Base-by-base conservation (phyloP, 2,329 filamentous ascomycete species). In the Emydomyces testavorans region DNA sequence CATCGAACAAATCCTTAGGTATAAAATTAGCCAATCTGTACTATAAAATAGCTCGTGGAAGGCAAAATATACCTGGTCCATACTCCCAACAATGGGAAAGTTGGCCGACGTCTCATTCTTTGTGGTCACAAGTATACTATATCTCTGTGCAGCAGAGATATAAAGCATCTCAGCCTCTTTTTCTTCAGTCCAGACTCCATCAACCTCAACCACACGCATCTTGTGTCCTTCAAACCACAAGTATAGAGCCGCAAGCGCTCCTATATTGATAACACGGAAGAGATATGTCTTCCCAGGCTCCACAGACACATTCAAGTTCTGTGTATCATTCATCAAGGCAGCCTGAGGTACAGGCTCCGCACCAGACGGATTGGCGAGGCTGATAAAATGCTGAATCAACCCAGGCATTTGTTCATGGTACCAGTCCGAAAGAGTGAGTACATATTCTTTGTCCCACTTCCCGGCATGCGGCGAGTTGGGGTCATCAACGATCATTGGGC, bases 231-330 rank as follows among this genome's bases (percentile, higher is more conserved):
- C 47, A 11, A 50, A 47, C 50, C 50, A 52, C 8, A 52, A 23
- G 44, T 52, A 50, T 13, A 47, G 50, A 5, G 47, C 46, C 1
- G 50, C 37, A 35, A 52, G 86, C 11, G 81, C 82, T 18, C 79
- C 82, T 11, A 85, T 78, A 58, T 86, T 86, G 56, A 85, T 71
- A 54, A 86, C 68, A 26, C 80, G 78, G 57, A 89, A 72, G 10
- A 85, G 68, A 51, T 88, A 87, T 0, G 79, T 87, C 56, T 76
- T 83, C 1, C 75, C 75, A 0, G 82, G 77, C 53, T 79, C 58
- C n/a, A 85, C 73, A 0, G 69, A 51, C 11, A 85, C 62, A 1
- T 64, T 72, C 3, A 78, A 62, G 50, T 81, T 76, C 51, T 76
- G 74, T 0, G 77, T 80, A 52, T 87, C 83, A 57, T 87, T 85